Evolutionary conservation across 208 protist genomes (phyloP), one percentile per base, ranked within the genome.

Genomic region (Crithidia fasciculata): DNA sequence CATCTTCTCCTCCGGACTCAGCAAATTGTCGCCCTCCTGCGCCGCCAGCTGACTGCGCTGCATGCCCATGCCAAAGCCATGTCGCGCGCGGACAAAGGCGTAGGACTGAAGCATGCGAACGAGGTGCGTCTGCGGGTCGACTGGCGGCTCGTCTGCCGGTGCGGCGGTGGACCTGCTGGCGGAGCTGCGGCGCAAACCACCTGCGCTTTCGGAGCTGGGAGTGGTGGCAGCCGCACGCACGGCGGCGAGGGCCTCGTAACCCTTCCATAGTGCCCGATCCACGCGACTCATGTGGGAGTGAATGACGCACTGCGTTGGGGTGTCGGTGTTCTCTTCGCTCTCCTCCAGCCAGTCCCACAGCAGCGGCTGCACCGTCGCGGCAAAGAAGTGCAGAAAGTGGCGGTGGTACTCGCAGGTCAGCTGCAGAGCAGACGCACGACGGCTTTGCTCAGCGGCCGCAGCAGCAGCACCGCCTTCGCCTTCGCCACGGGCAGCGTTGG

Each of bases 31-130:
- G 19, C 78, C 86, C 60, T 80, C 78, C 54, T 87, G 86, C 18
- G 77, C 74, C 3, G 85, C 76, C 10, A 95, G 76, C 72, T 95
- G 87, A 16, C 86, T 90, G 50, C 91, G 88, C 73, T 93, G 89
- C 84, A 92, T 84, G 63, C 91, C 91, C 85, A 95, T 87, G 28
- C 91, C 91, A 70, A 95, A 95, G 50, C 88, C 87, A 70, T 95
- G 91, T 7, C 88, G 86, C 10, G 85, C 78, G 16, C 91, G 80
- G 15, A 95, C 88, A 80, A 91, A 95, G 18, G 87, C 80, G 53
- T 73, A 84, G 8, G 78, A 84, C 55, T 82, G 76, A 7, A 95
- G 64, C 50, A 92, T 75, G 36, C 41, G 52, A 12, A 77, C 28
- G 28, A 89, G 54, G 60, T 79, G 74, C 36, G 41, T 45, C 6